Evolutionary conservation across 306 rosid species (phyloP), one percentile per base, ranked within the genome.

Genomic region (Cicer arietinum): DNA sequence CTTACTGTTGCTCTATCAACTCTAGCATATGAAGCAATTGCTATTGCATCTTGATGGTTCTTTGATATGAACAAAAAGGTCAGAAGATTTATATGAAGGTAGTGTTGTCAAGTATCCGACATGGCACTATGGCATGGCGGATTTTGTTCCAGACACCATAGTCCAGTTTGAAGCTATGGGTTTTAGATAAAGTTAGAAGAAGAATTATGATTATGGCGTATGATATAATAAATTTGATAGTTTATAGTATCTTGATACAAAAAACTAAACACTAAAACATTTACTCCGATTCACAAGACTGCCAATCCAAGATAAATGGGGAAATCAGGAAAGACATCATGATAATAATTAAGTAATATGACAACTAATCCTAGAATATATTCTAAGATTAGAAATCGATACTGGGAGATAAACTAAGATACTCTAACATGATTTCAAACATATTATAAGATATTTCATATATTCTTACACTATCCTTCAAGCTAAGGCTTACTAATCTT

Each of bases 21-120:
- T 73, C 14, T 10, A 40, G 51, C 81, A 30, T 50, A 64, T 48
- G 58, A 56, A 75, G 47, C 61, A 18, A 40, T 52, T 82, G 61
- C 40, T 50, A 52, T 67, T 58, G 64, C 76, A 35, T 74, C 73
- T 54, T 11, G 40, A 6, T 51, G 59, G 48, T 61, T 77, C 42
- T 65, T 61, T 76, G 42, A 20, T 51, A 12, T 60, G 58, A 59
- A 51, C 54, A 74, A 35, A 72, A 63, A 30, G 20, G 6, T 43
- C 44, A 52, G 12, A 46, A 12, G 77, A 35, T 51, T 83, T 54
- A 57, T 61, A 64, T 47, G 72, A 3, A 59, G 73, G 37, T 13
- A 56, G 61, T 56, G 37, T 56, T 56, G 39, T 56, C 30, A 9
- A 9, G 22, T 9, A 7, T 18, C 62, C 3, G 6, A 56, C 62